Evolutionary conservation across 169 alveolate species (phyloP).

Genomic region (Cyclospora cayetanensis): DNA sequence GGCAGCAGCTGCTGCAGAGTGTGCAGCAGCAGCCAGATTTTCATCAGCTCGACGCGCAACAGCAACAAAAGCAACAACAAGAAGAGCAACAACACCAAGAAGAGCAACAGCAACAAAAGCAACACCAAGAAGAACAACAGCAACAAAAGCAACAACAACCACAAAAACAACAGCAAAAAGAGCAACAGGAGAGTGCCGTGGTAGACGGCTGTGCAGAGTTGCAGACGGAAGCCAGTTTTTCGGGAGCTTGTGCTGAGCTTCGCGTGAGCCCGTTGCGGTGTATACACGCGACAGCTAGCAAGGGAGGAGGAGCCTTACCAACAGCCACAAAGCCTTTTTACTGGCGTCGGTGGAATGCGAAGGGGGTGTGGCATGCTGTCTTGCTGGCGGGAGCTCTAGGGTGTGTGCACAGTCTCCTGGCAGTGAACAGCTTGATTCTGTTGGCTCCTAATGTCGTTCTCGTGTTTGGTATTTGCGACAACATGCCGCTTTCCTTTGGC

Average conservation of each 20-base stretch:
- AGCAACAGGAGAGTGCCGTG: not conserved
- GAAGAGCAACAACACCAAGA: not conserved
- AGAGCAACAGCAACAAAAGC: not conserved
- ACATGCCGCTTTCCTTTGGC: not conserved
- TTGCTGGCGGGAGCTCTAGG: not conserved
- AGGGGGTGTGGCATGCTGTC: not conserved
- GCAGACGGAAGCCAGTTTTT: not conserved
- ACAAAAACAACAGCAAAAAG: not conserved
- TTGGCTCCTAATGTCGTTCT: not conserved
- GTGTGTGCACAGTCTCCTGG: not conserved
- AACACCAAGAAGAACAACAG: slow-evolving; percentile 22
- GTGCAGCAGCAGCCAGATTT: slow-evolving; percentile 31
- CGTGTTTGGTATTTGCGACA: not conserved
- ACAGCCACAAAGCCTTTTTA: not conserved
- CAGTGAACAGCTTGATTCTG: not conserved
- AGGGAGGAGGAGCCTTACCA: not conserved
- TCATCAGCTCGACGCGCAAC: no score
- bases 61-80: not conserved
- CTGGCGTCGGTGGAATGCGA: not conserved
- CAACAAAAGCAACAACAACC: not conserved
- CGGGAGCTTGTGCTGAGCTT: not conserved
- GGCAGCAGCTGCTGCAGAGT: slow-evolving; percentile 47
- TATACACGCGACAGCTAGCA: not conserved
- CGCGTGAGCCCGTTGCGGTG: not conserved
- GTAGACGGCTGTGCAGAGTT: not conserved